Evolutionary conservation across 208 protist species (phyloP).

Genomic region (Phytomonas sp.): DNA sequence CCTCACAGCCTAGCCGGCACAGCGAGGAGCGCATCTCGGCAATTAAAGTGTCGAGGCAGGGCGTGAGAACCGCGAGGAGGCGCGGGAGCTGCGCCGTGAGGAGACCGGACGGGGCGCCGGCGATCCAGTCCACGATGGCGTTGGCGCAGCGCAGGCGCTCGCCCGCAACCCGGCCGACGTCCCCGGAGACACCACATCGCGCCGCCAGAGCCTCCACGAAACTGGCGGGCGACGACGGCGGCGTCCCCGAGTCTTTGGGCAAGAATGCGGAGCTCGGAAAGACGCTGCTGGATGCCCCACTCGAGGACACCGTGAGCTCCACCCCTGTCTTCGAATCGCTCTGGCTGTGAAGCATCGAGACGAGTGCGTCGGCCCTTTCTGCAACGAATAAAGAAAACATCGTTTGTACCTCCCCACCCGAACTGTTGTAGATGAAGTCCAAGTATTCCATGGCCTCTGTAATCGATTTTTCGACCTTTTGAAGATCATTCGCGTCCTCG

Average conservation of each 20-base stretch:
- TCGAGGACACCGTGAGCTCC: conserved; percentile 10
- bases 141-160: conserved; percentile 40
- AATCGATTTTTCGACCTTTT: conserved; percentile 48
- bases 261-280: conserved; percentile 13
- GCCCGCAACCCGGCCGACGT: conserved; percentile 13
- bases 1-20: conserved; percentile 61
- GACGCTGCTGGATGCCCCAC: conserved; percentile 9
- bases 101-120: conserved; percentile 17
- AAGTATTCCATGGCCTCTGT: conserved; percentile 69
- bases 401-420: conserved; percentile 27
- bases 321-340: conserved; percentile 16
- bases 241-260: conserved; percentile 15
- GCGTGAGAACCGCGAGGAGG: conserved; percentile 18
- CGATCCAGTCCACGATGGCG: conserved; percentile 55
- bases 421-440: conserved; percentile 51
- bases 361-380: conserved; percentile 56
- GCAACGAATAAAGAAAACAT: conserved; percentile 84
- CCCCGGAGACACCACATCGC: conserved; percentile 15
- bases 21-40: conserved; percentile 72
- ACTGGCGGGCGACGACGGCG: conserved; percentile 19
- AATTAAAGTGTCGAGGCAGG: conserved; percentile 30
- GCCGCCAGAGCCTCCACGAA: conserved; percentile 20
- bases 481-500: conserved; percentile 83
- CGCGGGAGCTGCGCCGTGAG: conserved; percentile 19
- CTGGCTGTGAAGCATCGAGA: conserved; percentile 29